Conservation (phyloP, 257 asterid species). For the Solanum infundibuliforme region DNA sequence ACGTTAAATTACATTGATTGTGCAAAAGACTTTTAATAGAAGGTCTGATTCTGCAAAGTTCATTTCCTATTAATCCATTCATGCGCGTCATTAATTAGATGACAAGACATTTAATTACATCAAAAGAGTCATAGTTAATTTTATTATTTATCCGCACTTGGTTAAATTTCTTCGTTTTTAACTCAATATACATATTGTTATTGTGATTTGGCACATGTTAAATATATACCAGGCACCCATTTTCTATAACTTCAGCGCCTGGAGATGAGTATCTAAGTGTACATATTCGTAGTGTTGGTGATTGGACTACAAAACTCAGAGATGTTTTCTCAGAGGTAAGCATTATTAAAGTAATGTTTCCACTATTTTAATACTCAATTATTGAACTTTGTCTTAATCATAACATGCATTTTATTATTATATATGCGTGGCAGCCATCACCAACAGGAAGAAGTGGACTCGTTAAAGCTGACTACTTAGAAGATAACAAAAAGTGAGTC, state of each 20-base stretch:
- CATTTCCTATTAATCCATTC: too few species aligned
- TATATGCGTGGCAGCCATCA: constrained; percentile 55
- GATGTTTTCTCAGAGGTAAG: constrained; percentile 7
- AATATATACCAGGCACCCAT: constrained; percentile 7
- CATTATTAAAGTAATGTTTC: not conserved
- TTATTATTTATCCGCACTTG: too few species aligned
- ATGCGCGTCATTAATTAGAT: too few species aligned
- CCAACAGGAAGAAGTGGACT: constrained; percentile 73
- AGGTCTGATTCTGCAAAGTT: too few species aligned
- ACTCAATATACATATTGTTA: too few species aligned
- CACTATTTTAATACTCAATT: not conserved
- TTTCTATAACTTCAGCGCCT: constrained; percentile 12
- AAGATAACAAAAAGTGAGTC: constrained; percentile 52
- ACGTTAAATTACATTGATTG: too few species aligned
- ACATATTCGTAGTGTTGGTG: constrained; percentile 10
- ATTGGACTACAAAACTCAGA: constrained; percentile 7
- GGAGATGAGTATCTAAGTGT: constrained; percentile 5
- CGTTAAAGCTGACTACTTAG: constrained; percentile 44
- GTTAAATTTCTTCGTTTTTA: too few species aligned
- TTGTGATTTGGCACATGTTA: not conserved
- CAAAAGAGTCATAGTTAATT: not conserved
- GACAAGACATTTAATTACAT: not conserved
- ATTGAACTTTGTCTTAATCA: not conserved
- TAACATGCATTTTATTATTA: not conserved
- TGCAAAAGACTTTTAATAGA: too few species aligned